Base-by-base conservation (phyloP, 1,284 basidiomycete genomes). In the Sphaerobolus stellatus region DNA sequence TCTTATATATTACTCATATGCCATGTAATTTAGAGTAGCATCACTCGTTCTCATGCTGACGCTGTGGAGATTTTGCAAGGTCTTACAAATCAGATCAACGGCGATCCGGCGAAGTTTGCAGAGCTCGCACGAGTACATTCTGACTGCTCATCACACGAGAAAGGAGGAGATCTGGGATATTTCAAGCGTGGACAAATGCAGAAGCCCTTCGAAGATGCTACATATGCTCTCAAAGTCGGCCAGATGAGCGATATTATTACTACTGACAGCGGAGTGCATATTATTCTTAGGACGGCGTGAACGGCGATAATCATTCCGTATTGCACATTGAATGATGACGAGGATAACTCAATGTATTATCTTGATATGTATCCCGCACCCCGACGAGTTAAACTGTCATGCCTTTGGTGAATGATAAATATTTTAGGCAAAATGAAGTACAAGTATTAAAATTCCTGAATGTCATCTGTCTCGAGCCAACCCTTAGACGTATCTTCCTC, bases 101-200 rank as follows among this genome's bases (percentile, higher is more conserved):
- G 75, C 18, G 80, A 86, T 29, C 64, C 81, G 3, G 75, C 80
- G 34, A 88, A 77, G 65, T 96, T 98, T 66, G 83, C 81, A 2
- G 75, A 84, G 66, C 79, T 97, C 45, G 94, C 94, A 2, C 66
- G 69, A 9, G 64, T 74, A 50, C 80, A 95, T 67, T 94, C 91
- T 27, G 94, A 98, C 70, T 96, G 93, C 71, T 90, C 90, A 3
- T 94, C 90, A 48, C 88, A 94, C 66, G 70, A 77, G 29, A 79
- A 88, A 60, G 80, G 79, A 2, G 94, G 94, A 1, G 94, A 98
- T 69, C 80, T 98, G 5, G 92, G 97, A 4, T 81, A 77, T 75
- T 99, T 99, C 67, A 82, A 80, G 2, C 82, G 74, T 14, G 92
- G 90, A 2, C 88, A 92, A 77, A 99, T 99, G 97, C 97, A 99